phyloP scores from a whole-genome alignment of 495 filamentous ascomycete species.

The Aspergillus cristatus region DNA sequence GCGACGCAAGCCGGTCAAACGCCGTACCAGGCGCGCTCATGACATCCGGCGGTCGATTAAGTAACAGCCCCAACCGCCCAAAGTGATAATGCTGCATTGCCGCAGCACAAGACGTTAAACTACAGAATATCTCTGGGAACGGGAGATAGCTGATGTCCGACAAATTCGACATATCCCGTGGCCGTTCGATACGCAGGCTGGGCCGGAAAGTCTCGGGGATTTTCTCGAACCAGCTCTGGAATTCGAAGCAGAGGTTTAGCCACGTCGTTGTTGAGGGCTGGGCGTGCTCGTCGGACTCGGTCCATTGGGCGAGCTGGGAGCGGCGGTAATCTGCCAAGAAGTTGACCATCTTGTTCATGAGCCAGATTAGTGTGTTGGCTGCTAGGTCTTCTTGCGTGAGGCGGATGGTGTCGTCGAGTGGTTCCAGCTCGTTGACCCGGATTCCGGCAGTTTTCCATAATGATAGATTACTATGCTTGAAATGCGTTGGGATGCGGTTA shows the following conservation, averaged over 20 bases:
- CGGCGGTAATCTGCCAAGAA: slow-evolving; percentile 28
- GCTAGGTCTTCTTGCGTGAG: slow-evolving; percentile 24
- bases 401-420: slow-evolving; percentile 6
- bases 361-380: slow-evolving; percentile 27
- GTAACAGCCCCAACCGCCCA: slow-evolving; percentile 26
- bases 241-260: slow-evolving; percentile 29
- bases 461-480: slow-evolving; percentile 20
- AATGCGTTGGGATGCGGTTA: slow-evolving; percentile 22
- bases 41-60: slow-evolving; percentile 29
- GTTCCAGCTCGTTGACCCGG: slow-evolving; percentile 5
- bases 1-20: slow-evolving; percentile 32
- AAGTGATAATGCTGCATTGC: slow-evolving; percentile 37
- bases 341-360: slow-evolving; percentile 29
- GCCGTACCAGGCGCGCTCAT: slow-evolving; percentile 28
- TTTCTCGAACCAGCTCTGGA: slow-evolving; percentile 33
- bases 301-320: slow-evolving; percentile 29
- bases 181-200: slow-evolving; percentile 28
- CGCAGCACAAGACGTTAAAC: slow-evolving; percentile 24
- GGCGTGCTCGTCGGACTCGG: slow-evolving; percentile 9
- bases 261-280: slow-evolving; percentile 24
- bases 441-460: slow-evolving; percentile 33
- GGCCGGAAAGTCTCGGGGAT: slow-evolving; percentile 35
- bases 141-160: slow-evolving; percentile 15
- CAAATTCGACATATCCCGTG: slow-evolving; percentile 20
- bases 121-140: slow-evolving; percentile 32